Base-by-base conservation (phyloP, 2,329 filamentous ascomycete genomes). In the Thelonectria discophora region DNA sequence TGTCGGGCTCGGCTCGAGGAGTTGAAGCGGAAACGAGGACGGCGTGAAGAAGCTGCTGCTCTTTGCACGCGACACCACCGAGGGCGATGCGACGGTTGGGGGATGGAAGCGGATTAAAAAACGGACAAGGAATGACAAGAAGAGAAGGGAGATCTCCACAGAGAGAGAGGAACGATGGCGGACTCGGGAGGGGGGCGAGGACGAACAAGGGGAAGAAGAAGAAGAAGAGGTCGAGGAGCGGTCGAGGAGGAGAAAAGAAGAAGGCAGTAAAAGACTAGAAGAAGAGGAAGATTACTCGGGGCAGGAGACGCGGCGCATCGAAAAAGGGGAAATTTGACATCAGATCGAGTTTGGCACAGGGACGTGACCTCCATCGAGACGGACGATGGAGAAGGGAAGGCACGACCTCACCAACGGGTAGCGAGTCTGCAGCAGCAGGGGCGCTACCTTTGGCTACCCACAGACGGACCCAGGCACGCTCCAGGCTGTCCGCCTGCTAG, bases 271-370 rank as follows among this genome's bases (percentile, higher is more conserved):
- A n/a, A n/a, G n/a, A n/a, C n/a, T 53, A 57, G 55, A 52, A 59
- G 54, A 50, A 62, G 50, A 59, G 57, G 63, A 65, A 54, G 57
- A 67, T 63, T 57, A 65, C 66, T 67, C 65, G 61, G 65, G 53
- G 61, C 68, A 66, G 65, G 62, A 65, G 60, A 67, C 65, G 69
- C 65, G 63, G 62, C 66, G 66, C 64, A 66, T 67, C 72, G 40
- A 61, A 76, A 77, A 77, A 77, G 75, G 75, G 75, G 76, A 77
- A 77, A 76, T 75, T 75, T 74, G 66, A 56, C 66, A 71, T 66
- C 67, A 60, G 63, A 62, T 64, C 51, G 57, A 65, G 54, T 67
- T 69, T 58, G 62, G 58, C 57, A 51, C 54, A 34, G 32, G 32
- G 32, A 4, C 32, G 10, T 34, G 24, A 24, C 24, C 24, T 24